Conservation (phyloP, 805 yeast genomes). For the Lipomyces starkeyi region DNA sequence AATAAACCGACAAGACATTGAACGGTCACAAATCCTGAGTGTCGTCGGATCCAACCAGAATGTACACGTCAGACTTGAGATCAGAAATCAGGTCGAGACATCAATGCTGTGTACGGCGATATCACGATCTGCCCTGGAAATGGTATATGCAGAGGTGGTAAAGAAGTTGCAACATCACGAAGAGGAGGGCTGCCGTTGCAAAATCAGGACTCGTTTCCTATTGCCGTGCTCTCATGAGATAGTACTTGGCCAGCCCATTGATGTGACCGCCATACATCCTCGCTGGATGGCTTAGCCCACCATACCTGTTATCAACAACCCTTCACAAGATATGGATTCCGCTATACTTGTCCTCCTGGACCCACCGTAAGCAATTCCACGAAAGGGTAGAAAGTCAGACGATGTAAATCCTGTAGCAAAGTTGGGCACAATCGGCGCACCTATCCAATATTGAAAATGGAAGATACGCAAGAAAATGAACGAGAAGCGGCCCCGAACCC, state of each 20-base stretch:
- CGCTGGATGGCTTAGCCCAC: not conserved
- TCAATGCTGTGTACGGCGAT: not conserved
- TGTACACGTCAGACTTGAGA: not conserved
- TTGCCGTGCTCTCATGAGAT: too few species aligned
- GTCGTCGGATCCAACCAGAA: not conserved
- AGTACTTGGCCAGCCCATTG: too few species aligned
- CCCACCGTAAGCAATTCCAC: not conserved
- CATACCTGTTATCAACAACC: not conserved
- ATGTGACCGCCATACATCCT: too few species aligned
- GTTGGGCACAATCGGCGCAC: slow-evolving; percentile 7
- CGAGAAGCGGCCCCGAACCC: not conserved
- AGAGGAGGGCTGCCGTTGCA: too few species aligned
- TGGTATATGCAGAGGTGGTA: too few species aligned
- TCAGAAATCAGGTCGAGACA: not conserved
- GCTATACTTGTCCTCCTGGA: not conserved
- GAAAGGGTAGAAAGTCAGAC: slow-evolving; percentile 1
- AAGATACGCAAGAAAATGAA: not conserved
- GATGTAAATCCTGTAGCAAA: not conserved
- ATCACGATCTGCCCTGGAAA: not conserved
- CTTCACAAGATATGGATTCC: not conserved
- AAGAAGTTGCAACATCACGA: too few species aligned
- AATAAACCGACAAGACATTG: not conserved
- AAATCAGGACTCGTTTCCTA: too few species aligned
- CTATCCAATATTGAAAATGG: not conserved
- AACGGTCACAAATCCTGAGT: not conserved